Base-by-base conservation (phyloP, 1,139 yeast species). In the Protomyces macrosporus region DNA sequence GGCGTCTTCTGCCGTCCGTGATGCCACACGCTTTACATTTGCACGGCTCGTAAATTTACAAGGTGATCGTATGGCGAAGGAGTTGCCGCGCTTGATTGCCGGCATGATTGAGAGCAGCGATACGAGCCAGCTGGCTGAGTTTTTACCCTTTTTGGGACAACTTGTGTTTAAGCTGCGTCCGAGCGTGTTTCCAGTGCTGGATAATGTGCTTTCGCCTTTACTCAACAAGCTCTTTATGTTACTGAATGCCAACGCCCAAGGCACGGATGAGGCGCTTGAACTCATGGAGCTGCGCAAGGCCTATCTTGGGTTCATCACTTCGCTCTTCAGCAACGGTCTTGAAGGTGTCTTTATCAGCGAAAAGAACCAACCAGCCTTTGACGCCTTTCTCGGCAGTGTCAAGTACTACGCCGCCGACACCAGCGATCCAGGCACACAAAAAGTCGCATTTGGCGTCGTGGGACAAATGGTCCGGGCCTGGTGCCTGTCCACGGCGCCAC, bases 131-230 rank as follows among this genome's bases (percentile, higher is more conserved):
- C 76, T 91, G 72, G 81, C 83, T 54, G 97, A 90, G 72, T 90
- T 95, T 72, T 76, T 90, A 65, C 83, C 93, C 59, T 93, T 93
- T 73, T 77, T 93, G 69, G 95, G 96, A 6, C 98, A 93, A 75
- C 82, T 93, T 67, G 84, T 88, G 57, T 98, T 93, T 74, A 82
- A 80, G 70, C 90, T 87, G 75, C 83, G 84, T 70, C 84, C 83
- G 53, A 82, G 81, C 57, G 83, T 91, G 64, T 90, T 87, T 73
- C 85, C 85, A 70, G 78, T 95, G 75, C 79, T 93, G 67, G 85
- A 87, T 70, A 84, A 85, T 65, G 77, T 93, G 67, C 74, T 90
- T 66, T 78, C 88, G 1, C 97, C 97, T 16, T 79, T 93, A 58
- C 78, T 89, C 55, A 80, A 79, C 61, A 88, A 88, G 71, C 79